phyloP scores from a whole-genome alignment of 176 grass and related monocot genomes.

The Olyra latifolia region DNA sequence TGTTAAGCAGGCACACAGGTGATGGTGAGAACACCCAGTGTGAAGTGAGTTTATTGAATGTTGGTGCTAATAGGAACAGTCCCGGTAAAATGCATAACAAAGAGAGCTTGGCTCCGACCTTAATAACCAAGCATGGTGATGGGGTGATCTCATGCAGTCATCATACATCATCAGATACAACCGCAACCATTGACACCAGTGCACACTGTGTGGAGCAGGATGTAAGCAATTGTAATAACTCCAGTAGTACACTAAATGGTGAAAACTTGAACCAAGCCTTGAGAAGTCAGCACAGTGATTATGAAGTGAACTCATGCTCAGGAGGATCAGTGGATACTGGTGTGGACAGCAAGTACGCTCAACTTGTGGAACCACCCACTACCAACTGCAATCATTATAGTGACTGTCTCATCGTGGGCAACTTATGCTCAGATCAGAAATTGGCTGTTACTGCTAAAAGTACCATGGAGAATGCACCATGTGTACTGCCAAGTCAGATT shows the following conservation, averaged over 20 bases:
- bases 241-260: conserved; percentile 15
- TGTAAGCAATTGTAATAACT: conserved; percentile 2
- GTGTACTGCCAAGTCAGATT: background rate
- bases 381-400: background rate
- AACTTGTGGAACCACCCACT: background rate
- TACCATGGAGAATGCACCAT: conserved; percentile 3
- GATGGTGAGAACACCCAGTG: background rate
- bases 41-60: background rate
- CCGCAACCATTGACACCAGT: background rate
- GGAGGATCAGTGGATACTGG: conserved; percentile 1
- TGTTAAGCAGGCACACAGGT: conserved; percentile 14
- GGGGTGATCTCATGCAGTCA: conserved; percentile 3
- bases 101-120: conserved; percentile 18
- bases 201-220: conserved; percentile 10
- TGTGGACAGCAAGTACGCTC: conserved; percentile 11
- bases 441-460: background rate
- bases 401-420: conserved; percentile 9
- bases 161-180: conserved; percentile 20
- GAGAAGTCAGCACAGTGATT: background rate
- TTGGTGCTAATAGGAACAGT: conserved; percentile 15
- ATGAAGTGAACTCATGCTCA: background rate
- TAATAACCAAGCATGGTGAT: conserved; percentile 18
- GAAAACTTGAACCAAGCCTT: conserved; percentile 6
- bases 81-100: background rate
- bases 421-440: conserved; percentile 23